Conservation (phyloP, 345 rosid genomes). For the Luvunga scandens region DNA sequence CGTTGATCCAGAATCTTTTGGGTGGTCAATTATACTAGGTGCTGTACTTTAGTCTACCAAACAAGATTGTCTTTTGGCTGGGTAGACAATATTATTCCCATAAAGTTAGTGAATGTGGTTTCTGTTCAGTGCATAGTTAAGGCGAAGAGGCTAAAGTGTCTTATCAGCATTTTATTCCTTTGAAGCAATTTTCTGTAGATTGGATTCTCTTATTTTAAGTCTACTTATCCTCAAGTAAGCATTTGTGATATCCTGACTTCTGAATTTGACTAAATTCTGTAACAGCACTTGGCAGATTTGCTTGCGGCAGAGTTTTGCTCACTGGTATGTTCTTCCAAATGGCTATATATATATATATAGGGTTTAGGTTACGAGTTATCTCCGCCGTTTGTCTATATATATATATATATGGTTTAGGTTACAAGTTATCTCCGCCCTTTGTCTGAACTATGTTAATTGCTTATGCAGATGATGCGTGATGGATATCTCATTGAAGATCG, state of each 20-base stretch:
- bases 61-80: neutral
- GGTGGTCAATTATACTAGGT: neutral
- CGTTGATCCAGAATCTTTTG: neutral
- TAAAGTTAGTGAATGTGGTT: neutral
- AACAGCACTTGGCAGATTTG: constrained; percentile 85
- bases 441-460: constrained; percentile 12
- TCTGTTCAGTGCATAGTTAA: neutral
- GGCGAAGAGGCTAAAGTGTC: neutral
- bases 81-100: neutral
- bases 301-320: constrained; percentile 63
- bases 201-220: constrained; percentile 4
- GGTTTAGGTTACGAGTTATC: no score
- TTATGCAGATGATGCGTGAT: constrained; percentile 68
- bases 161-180: neutral
- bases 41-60: neutral
- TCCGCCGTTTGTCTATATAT: no score
- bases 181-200: constrained; percentile 1
- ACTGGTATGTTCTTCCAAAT: constrained; percentile 52
- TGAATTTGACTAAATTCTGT: constrained; percentile 25
- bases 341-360: no score
- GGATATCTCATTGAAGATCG: constrained; percentile 58
- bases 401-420: neutral
- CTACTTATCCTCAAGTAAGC: constrained; percentile 6
- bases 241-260: constrained; percentile 25
- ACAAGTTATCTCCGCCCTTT: constrained; percentile 12